Base-by-base conservation (phyloP, 495 filamentous ascomycete species). In the Aspergillus funiculosus region DNA sequence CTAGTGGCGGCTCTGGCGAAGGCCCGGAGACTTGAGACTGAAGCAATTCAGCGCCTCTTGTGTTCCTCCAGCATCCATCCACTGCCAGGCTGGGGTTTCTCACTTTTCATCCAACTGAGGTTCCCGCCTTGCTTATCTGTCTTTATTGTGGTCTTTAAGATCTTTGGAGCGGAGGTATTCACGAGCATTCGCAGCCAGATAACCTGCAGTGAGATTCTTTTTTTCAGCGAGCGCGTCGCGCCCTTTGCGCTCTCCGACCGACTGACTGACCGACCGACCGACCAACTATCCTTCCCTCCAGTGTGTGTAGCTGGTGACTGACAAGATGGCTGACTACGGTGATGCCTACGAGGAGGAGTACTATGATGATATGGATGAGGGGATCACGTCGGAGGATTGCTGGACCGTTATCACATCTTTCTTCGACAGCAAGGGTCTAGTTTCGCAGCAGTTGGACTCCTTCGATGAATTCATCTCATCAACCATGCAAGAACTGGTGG, bases 381-480 rank as follows among this genome's bases (percentile, higher is more conserved):
- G 77, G 34, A 75, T 81, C 47, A 79, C 72, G 27, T 87, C 90
- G 31, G 92, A 97, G 67, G 92, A 97, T 63, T 94, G 87, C 69
- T 99, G 92, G 92, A 84, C 83, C 34, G 94, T 97, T 57, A 95
- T 99, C 60, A 86, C 85, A 20, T 83, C 94, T 1, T 97, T 96
- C 72, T 97, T 99, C 69, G 88, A 95, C 48, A 72, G 74, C 34
- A 96, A 96, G 68, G 91, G 94, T 56, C 78, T 99, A 15, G 94
- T 97, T 8, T 94, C 94, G 3, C 94, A 97, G 62, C 92, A 99
- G 69, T 78, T 97, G 47, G 90, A 97, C 62, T 99, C 92, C 2
- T 99, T 95, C 72, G 86, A 99, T 69, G 89, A 96, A 59, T 99
- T 99, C 59, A 85, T 91, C 36, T 78, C 79, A 25, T 87, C 84